phyloP scores from a whole-genome alignment of 805 yeast genomes.

The Kazachstania martiniae region DNA sequence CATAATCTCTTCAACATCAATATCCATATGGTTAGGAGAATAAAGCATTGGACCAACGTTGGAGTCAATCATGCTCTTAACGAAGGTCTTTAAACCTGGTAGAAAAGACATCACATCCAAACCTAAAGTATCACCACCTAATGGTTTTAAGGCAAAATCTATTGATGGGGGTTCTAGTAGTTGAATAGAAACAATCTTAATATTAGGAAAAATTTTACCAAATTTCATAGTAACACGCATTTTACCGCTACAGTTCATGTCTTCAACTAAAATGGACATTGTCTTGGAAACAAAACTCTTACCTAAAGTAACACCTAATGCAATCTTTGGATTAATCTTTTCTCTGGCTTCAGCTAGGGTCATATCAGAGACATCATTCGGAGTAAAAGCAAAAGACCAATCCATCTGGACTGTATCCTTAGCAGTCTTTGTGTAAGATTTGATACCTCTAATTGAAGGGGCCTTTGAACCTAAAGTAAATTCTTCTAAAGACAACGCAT shows the following conservation, averaged over 20 bases:
- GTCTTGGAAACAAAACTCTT: constrained; percentile 69
- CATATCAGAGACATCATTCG: constrained; percentile 76
- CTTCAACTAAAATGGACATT: constrained; percentile 69
- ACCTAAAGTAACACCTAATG: constrained; percentile 71
- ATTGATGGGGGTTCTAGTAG: constrained; percentile 70
- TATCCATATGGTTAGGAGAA: constrained; percentile 71
- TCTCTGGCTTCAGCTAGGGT: constrained; percentile 61
- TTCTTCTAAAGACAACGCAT: constrained; percentile 59
- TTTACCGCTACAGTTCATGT: constrained; percentile 66
- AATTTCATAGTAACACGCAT: constrained; percentile 54
- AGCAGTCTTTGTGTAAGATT: constrained; percentile 62
- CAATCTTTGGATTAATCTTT: constrained; percentile 71
- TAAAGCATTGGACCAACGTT: constrained; percentile 68
- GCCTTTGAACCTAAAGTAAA: constrained; percentile 76
- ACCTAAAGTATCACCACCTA: constrained; percentile 85
- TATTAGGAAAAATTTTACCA: constrained; percentile 65
- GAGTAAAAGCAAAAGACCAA: constrained; percentile 73
- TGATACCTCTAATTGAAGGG: constrained; percentile 61
- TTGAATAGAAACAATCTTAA: constrained; percentile 57
- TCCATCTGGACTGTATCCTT: constrained; percentile 67
- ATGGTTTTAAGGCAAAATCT: constrained; percentile 73
- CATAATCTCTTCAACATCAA: constrained; percentile 64
- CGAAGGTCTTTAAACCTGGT: constrained; percentile 69
- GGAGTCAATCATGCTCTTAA: constrained; percentile 57
- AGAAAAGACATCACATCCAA: constrained; percentile 73